A percentile compares a stretch with the other conserved stretches of the same genome.
These are phyloP conservation scores for Aspergillus pseudoglaucus DNA, from an alignment of 2,329 filamentous ascomycete species.

Conservation along the genomic window DNA sequence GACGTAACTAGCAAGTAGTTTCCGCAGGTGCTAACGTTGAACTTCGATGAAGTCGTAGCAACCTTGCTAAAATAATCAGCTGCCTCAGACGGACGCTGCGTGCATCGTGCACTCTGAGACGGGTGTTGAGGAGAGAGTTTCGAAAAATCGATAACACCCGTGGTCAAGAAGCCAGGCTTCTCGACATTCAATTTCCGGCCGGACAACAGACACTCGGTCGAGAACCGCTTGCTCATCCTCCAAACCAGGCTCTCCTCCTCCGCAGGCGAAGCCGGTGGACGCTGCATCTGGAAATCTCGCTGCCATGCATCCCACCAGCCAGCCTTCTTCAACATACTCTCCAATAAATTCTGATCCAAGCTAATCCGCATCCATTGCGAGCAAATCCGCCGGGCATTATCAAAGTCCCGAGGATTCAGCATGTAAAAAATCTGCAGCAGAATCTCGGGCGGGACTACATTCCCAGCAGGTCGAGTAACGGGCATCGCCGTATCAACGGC, in stretches of 20 bases:
- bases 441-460: constrained; percentile 43
- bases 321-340: constrained; percentile 49
- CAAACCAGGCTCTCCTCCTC: constrained; percentile 32
- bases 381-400: constrained; percentile 56
- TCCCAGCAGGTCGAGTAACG: constrained; percentile 23
- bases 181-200: constrained; percentile 25
- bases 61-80: constrained; percentile 2
- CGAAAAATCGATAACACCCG: constrained; percentile 26
- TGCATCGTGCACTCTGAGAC: not conserved
- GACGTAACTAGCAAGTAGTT: constrained; percentile 52
- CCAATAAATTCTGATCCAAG: constrained; percentile 47
- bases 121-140: constrained; percentile 10
- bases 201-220: constrained; percentile 46
- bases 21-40: constrained; percentile 53
- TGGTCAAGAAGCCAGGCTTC: constrained; percentile 31
- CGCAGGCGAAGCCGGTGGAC: constrained; percentile 26
- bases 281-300: constrained; percentile 21
- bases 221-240: constrained; percentile 42
- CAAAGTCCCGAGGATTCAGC: constrained; percentile 48
- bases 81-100: constrained; percentile 8
- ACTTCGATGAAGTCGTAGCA: constrained; percentile 30
- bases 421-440: constrained; percentile 42
- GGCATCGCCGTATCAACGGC: constrained; percentile 18
- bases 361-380: constrained; percentile 54
- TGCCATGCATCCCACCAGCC: constrained; percentile 47